Base-by-base conservation (phyloP, 306 rosid genomes). In the Vicia sativa region DNA sequence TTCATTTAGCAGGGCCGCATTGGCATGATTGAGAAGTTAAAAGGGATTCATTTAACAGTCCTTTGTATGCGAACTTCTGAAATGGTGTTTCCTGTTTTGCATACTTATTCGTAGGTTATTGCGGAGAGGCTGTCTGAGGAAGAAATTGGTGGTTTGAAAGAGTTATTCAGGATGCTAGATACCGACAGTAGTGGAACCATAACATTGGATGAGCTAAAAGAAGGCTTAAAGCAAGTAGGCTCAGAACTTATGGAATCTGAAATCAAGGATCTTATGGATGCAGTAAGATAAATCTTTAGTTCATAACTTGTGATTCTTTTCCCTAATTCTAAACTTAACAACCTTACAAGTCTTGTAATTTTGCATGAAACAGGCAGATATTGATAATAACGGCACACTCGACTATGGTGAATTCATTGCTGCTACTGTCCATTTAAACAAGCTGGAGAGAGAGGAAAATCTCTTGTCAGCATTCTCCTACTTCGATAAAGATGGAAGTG, bases 121-220 rank as follows among this genome's bases (percentile, higher is more conserved):
- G 90, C 83, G 7, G 87, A 85, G 74, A 82, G 70, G 49, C 90
- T 85, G 16, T 82, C 87, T 15, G 87, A 82, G 78, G 90, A 85
- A 82, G 90, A 85, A 79, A 82, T 85, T 35, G 90, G 83, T n/a
- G 89, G 87, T 34, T 46, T 85, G 76, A 85, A 79, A 65, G 89
- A 85, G 67, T 72, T 77, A 62, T 82, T 84, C 65, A 81, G 46
- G 71, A 81, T 81, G 82, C 57, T 84, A 26, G 88, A 84, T 68
- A 62, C 86, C 34, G 86, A 84, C 70, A 81, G 62, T 55, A 81
- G 88, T 41, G 88, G 88, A 73, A 81, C 88, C 52, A 85, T 85
- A 66, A 82, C 89, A 67, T 79, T 79, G 49, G 87, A 85, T 29
- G 89, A 85, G 78, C 77, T 85, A 44, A 85, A 79, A 74, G 83